These are phyloP conservation scores for Globisporangium lucens DNA, from an alignment of 352 stramenopile species.

Conservation along the genomic window DNA sequence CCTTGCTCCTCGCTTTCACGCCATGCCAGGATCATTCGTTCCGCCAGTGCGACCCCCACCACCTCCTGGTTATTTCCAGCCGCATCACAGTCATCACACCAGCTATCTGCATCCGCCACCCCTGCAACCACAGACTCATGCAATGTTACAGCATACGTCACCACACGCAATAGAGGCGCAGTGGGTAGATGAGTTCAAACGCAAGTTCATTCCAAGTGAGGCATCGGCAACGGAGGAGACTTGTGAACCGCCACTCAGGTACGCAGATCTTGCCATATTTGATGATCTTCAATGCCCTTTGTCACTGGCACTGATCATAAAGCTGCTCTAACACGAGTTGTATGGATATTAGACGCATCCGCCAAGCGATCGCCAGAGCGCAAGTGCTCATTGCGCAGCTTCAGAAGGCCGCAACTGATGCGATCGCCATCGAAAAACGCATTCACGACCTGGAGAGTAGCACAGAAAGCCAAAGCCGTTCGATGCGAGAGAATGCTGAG, in stretches of 20 bases:
- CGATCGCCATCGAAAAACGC: slow-evolving; percentile 18
- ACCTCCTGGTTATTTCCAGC: slow-evolving; percentile 1
- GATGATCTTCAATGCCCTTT: no score
- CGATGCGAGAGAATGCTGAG: background rate
- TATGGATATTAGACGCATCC: slow-evolving; percentile 4
- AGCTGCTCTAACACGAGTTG: background rate
- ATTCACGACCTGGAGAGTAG: background rate
- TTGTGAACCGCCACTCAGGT: slow-evolving; percentile 9
- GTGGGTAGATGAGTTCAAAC: slow-evolving; percentile 18
- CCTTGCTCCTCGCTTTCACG: background rate
- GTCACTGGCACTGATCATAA: background rate
- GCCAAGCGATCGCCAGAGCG: slow-evolving; percentile 9
- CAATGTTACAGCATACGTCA: background rate
- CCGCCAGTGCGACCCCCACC: background rate
- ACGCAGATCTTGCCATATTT: background rate
- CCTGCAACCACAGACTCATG: background rate
- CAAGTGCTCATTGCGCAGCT: slow-evolving; percentile 18
- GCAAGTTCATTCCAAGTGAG: slow-evolving; percentile 1
- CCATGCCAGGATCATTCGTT: background rate
- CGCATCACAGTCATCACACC: background rate
- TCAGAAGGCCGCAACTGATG: slow-evolving; percentile 17
- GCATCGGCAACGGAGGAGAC: background rate
- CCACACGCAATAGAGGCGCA: slow-evolving; percentile 8
- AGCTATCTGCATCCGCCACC: background rate
- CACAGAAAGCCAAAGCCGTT: background rate